Percentiles rank a stretch among this genome's conserved stretches.
Conservation (phyloP, 2,329 filamentous ascomycete genomes). For the Mycogone perniciosa region DNA sequence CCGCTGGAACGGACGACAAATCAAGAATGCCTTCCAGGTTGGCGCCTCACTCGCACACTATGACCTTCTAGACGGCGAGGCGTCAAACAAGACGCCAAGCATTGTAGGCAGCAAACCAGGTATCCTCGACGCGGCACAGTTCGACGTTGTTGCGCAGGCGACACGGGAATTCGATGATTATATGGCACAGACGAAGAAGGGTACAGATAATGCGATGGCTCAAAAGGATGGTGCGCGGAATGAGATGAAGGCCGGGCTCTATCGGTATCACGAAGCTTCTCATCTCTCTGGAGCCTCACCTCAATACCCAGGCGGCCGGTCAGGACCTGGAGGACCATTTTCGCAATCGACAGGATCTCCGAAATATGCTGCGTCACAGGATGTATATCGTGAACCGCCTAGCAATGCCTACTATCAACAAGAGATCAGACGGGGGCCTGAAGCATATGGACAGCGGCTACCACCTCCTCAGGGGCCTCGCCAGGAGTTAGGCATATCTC, state of each 20-base stretch:
- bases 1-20: constrained; percentile 16
- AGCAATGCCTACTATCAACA: not conserved
- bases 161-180: not conserved
- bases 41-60: constrained; percentile 5
- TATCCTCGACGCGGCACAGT: not conserved
- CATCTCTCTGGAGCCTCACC: not conserved
- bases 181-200: not conserved
- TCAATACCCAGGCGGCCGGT: not conserved
- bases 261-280: not conserved
- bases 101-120: not conserved
- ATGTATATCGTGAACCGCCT: not conserved
- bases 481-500: not conserved
- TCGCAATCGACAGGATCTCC: not conserved
- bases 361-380: not conserved
- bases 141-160: not conserved
- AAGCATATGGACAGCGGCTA: not conserved
- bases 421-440: not conserved
- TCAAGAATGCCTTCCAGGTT: constrained; percentile 16
- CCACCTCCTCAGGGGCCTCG: not conserved
- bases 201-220: not conserved
- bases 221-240: not conserved
- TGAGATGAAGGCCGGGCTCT: not conserved
- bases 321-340: not conserved
- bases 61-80: not conserved
- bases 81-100: not conserved